phyloP scores from a whole-genome alignment of 148 eudicot genomes.

The Mesembryanthemum crystallinum region DNA sequence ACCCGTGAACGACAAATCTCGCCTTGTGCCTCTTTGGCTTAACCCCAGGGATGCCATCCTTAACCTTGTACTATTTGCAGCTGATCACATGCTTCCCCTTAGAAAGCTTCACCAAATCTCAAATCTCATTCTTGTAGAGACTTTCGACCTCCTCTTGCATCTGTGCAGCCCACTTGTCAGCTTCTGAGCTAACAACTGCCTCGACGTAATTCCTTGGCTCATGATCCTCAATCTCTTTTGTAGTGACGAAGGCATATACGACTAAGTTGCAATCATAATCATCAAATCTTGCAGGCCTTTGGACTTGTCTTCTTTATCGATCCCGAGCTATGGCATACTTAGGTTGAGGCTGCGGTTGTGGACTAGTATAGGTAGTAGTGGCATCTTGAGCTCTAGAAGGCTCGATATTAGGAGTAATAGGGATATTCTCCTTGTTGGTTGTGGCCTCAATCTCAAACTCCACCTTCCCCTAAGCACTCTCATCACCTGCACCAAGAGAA shows the following conservation, averaged over 20 bases:
- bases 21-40: not conserved
- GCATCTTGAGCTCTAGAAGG: no score
- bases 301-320: not conserved
- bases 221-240: not conserved
- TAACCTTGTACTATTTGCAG: constrained; percentile 7
- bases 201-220: not conserved
- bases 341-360: not conserved
- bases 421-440: not conserved
- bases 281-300: not conserved
- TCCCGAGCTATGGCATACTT: not conserved
- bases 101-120: not conserved
- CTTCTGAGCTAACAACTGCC: not conserved
- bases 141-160: constrained; percentile 13
- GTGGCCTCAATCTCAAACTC: not conserved
- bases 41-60: constrained; percentile 11
- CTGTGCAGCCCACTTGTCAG: not conserved
- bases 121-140: constrained; percentile 15
- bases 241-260: not conserved
- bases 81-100: not conserved
- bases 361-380: no score
- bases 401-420: not conserved
- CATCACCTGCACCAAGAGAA: not conserved
- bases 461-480: not conserved
- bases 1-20: constrained; percentile 8
- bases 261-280: not conserved